Evolutionary conservation across 2,329 filamentous ascomycete genomes (phyloP).

Genomic region (Trichoderma sp.): DNA sequence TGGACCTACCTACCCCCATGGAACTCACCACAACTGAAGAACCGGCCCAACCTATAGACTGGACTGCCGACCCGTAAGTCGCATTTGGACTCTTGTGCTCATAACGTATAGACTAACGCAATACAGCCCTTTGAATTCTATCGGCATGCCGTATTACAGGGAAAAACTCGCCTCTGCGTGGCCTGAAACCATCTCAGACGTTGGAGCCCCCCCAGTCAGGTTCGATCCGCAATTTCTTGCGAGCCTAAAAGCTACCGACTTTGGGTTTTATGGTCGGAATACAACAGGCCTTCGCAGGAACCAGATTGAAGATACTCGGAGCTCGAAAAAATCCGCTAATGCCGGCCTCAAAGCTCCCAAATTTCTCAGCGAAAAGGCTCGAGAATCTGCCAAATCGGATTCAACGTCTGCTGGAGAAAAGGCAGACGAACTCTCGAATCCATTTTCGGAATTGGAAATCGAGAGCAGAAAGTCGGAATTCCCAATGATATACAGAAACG

Average conservation of each 20-base stretch:
- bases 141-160: constrained; percentile 93
- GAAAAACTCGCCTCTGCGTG: constrained; percentile 86
- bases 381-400: constrained; percentile 61
- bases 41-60: constrained; percentile 64
- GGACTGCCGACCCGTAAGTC: constrained; percentile 70
- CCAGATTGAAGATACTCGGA: constrained; percentile 78
- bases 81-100: too few relatives aligned
- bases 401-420: constrained; percentile 48
- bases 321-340: constrained; percentile 61
- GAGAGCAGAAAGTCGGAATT: constrained; percentile 80
- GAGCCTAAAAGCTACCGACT: constrained; percentile 71
- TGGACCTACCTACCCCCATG: constrained; percentile 75
- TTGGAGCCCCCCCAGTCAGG: constrained; percentile 78
- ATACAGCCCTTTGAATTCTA: constrained; percentile 72
- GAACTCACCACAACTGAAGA: constrained; percentile 74
- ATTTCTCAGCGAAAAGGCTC: constrained; percentile 91
- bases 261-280: constrained; percentile 79
- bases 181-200: constrained; percentile 83
- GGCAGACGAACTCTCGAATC: constrained; percentile 63
- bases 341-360: constrained; percentile 75
- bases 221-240: constrained; percentile 72
- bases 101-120: constrained; percentile 24
- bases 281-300: constrained; percentile 75
- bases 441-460: constrained; percentile 69
- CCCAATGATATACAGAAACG: constrained; percentile 85